Evolutionary conservation across 768 basidiomycete genomes (phyloP).

Genomic region (Leccinellum rugosiceps): DNA sequence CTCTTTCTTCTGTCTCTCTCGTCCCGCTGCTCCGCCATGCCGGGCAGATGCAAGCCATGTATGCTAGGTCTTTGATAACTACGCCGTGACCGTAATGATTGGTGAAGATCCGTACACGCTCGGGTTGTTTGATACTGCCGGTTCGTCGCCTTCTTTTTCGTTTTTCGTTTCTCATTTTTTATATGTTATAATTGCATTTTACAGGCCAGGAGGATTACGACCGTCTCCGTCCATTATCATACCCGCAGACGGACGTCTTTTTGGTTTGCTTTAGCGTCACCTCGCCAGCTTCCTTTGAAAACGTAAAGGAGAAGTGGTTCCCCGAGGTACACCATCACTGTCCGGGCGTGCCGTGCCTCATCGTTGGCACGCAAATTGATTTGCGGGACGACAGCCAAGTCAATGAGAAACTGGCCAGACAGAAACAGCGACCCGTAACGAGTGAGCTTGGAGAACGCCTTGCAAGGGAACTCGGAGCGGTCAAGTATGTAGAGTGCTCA

Average conservation of each 20-base stretch:
- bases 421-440: constrained; percentile 93
- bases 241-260: constrained; percentile 99
- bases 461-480: constrained; percentile 95
- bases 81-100: constrained; percentile 99
- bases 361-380: constrained; percentile 98
- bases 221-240: constrained; percentile 96
- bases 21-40: background rate
- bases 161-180: constrained; percentile 10
- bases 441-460: constrained; percentile 89
- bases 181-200: constrained; percentile 11
- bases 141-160: constrained; percentile 45
- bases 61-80: constrained; percentile 88
- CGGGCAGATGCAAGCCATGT: constrained; percentile 18
- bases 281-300: constrained; percentile 97
- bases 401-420: constrained; percentile 90
- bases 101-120: constrained; percentile 99
- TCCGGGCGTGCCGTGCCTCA: constrained; percentile 98
- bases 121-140: constrained; percentile 98
- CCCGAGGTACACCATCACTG: constrained; percentile 99
- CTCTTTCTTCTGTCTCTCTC: background rate
- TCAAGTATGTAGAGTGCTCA: constrained; percentile 99
- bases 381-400: constrained; percentile 91
- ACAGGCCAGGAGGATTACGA: constrained; percentile 99
- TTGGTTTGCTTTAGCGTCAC: constrained; percentile 99
- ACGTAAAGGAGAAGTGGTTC: constrained; percentile 99